Evolutionary conservation across 768 basidiomycete genomes (phyloP).

Genomic region (Pholiota molesta): DNA sequence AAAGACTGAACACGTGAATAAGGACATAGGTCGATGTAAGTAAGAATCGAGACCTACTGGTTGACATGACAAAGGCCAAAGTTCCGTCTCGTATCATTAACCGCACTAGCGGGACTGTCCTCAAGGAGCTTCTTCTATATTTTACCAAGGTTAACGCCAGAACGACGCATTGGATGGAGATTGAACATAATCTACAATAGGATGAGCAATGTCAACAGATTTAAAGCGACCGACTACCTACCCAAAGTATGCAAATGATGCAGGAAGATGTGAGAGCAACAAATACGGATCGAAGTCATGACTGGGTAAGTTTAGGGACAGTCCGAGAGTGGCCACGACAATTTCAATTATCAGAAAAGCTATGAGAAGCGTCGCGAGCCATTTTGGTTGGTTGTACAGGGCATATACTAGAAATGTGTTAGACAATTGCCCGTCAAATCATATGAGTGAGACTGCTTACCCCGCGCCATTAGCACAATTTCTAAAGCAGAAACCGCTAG

Average conservation of each 20-base stretch:
- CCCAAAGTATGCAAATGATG: conserved; percentile 29
- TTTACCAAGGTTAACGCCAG: conserved; percentile 22
- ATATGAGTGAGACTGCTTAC: conserved; percentile 15
- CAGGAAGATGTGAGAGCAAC: conserved; percentile 20
- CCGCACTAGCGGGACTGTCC: conserved; percentile 24
- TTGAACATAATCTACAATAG: conserved; percentile 19
- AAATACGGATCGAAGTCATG: conserved; percentile 15
- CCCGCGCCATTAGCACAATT: conserved; percentile 34
- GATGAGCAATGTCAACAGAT: background rate
- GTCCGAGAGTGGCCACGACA: conserved; percentile 19
- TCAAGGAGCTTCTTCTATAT: conserved; percentile 22
- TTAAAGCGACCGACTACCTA: conserved; percentile 2
- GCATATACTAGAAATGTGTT: conserved; percentile 28
- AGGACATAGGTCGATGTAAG: background rate
- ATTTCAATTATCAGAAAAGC: conserved; percentile 23
- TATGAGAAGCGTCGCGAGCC: conserved; percentile 23
- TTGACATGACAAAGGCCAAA: conserved; percentile 23
- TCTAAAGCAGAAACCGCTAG: conserved; percentile 27
- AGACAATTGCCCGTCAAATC: background rate
- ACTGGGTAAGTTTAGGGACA: conserved; percentile 17
- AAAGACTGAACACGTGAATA: conserved; percentile 18
- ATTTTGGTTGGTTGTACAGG: conserved; percentile 27
- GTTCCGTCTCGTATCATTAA: conserved; percentile 30
- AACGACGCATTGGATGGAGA: conserved; percentile 24
- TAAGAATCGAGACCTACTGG: conserved; percentile 16